A percentile compares a stretch with the other conserved stretches of the same genome.
These are phyloP conservation scores for Papiliotrema terrestris DNA, from an alignment of 1,284 basidiomycete species.

Conservation along the genomic window DNA sequence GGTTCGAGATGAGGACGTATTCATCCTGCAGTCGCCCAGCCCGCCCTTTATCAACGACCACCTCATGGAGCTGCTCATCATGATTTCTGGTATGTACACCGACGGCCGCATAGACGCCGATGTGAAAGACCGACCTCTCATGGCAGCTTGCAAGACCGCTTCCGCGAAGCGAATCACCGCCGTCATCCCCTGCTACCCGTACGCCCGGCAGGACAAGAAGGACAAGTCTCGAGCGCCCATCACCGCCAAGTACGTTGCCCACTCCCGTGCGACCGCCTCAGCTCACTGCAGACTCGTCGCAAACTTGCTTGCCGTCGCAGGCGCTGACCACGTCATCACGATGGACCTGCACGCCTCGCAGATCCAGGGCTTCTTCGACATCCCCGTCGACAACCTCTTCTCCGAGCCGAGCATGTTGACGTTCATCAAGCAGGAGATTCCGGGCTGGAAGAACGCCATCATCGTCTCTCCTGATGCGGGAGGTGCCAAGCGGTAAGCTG, in stretches of 20 bases:
- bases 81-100: constrained; percentile 48
- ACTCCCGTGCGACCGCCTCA: background rate
- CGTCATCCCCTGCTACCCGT: constrained; percentile 96
- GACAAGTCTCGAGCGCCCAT: constrained; percentile 95
- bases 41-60: constrained; percentile 52
- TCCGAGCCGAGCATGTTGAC: constrained; percentile 82
- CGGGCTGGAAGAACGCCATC: constrained; percentile 82
- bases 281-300: constrained; percentile 61
- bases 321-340: constrained; percentile 97
- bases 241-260: constrained; percentile 70
- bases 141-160: constrained; percentile 93
- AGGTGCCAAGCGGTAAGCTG: constrained; percentile 85
- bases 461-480: constrained; percentile 97
- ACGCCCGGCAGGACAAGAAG: constrained; percentile 97
- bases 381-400: constrained; percentile 95
- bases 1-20: constrained; percentile 95
- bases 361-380: constrained; percentile 99
- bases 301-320: constrained; percentile 94
- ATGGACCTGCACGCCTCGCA: constrained; percentile 98
- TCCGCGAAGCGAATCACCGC: constrained; percentile 95
- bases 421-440: constrained; percentile 85
- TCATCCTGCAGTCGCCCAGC: constrained; percentile 75
- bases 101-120: background rate
- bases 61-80: constrained; percentile 54
- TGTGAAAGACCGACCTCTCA: background rate